Conservation (phyloP, 2,329 filamentous ascomycete species). For the Fusarium newnesense region DNA sequence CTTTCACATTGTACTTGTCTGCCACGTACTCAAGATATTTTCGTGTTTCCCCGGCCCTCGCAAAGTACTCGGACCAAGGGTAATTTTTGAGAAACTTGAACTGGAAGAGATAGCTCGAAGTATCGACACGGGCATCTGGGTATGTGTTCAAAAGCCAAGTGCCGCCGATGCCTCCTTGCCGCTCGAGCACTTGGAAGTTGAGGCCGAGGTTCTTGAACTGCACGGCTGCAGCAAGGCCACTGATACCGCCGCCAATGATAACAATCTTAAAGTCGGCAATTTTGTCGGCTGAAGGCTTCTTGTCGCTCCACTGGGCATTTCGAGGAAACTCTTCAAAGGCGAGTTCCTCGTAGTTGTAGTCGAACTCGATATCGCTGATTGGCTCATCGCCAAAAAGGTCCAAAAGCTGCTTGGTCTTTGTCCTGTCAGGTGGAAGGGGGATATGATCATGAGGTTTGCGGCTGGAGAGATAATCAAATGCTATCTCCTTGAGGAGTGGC, state of each 20-base stretch:
- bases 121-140: not conserved
- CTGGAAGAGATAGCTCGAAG: not conserved
- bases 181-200: not conserved
- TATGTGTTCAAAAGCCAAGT: not conserved
- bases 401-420: not conserved
- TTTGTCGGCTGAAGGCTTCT: not conserved
- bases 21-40: not conserved
- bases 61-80: not conserved
- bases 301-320: not conserved
- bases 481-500: not conserved
- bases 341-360: not conserved
- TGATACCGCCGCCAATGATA: not conserved
- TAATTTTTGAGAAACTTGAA: not conserved
- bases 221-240: not conserved
- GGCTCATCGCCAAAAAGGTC: not conserved
- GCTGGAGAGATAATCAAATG: not conserved
- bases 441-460: not conserved
- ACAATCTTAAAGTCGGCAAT: not conserved
- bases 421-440: no score
- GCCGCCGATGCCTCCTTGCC: not conserved
- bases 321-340: not conserved
- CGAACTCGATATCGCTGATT: not conserved
- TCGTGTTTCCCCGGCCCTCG: not conserved
- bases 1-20: not conserved
- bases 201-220: not conserved